phyloP scores from a whole-genome alignment of 306 rosid genomes.

The Vicia faba region DNA sequence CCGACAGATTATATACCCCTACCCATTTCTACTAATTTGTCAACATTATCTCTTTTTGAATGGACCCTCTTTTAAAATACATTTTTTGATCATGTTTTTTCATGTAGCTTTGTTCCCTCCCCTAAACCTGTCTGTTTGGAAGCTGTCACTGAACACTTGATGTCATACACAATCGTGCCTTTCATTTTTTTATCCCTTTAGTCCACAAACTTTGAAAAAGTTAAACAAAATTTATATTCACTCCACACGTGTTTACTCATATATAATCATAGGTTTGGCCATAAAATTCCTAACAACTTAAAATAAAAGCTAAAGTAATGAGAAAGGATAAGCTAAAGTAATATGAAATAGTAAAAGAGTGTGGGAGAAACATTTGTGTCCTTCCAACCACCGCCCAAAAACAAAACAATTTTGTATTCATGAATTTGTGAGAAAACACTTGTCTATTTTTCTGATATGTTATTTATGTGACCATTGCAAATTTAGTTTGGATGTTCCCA shows the following conservation, averaged over 20 bases:
- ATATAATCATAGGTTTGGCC: constrained; percentile 36
- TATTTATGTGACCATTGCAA: constrained; percentile 39
- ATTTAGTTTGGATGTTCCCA: constrained; percentile 60
- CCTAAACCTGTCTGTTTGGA: constrained; percentile 65
- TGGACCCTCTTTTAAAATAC: constrained; percentile 48
- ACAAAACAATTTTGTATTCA: not conserved
- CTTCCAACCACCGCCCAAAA: constrained; percentile 72
- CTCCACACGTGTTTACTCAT: constrained; percentile 52
- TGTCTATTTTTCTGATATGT: constrained; percentile 38
- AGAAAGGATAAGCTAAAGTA: constrained; percentile 22
- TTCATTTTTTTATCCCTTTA: constrained; percentile 46
- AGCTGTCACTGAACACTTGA: constrained; percentile 74
- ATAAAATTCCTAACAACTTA: constrained; percentile 18
- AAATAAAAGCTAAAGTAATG: constrained; percentile 9
- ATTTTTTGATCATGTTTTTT: constrained; percentile 34
- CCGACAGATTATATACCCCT: too few species aligned
- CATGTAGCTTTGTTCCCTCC: constrained; percentile 48
- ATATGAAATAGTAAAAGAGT: constrained; percentile 51
- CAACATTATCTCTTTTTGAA: constrained; percentile 74
- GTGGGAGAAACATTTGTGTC: constrained; percentile 58
- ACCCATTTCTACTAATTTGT: constrained; percentile 61
- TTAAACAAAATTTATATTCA: constrained; percentile 49
- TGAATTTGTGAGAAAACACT: not conserved
- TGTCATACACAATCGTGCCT: constrained; percentile 66
- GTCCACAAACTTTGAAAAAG: constrained; percentile 41